These are phyloP conservation scores for Pythium volutum DNA, from an alignment of 352 stramenopile species.

Conservation along the genomic window DNA sequence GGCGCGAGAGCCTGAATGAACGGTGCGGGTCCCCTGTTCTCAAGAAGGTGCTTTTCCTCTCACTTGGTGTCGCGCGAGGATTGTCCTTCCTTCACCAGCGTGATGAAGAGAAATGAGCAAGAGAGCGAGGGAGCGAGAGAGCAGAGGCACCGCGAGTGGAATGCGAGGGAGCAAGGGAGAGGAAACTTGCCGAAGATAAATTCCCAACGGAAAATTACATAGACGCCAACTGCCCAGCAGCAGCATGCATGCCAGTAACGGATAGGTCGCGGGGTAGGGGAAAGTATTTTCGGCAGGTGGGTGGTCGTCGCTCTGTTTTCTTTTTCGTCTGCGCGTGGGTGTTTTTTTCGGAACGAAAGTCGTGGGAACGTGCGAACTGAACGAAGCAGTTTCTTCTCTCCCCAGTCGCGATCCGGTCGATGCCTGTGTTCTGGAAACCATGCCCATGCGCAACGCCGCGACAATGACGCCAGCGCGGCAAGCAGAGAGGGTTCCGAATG, in stretches of 20 bases:
- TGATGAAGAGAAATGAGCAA: slow-evolving; percentile 29
- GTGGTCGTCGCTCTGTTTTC: slow-evolving; percentile 8
- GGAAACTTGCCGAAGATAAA: slow-evolving; percentile 13
- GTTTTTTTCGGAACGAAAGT: not conserved
- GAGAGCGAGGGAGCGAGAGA: not conserved
- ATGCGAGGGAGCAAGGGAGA: not conserved
- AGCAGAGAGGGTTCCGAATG: not conserved
- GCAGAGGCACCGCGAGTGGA: not conserved
- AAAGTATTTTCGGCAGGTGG: not conserved
- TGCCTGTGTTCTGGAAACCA: slow-evolving; percentile 1
- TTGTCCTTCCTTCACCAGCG: slow-evolving; percentile 22
- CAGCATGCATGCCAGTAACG: slow-evolving; percentile 10
- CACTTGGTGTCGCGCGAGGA: not conserved
- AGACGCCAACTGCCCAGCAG: not conserved
- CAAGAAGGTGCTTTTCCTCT: not conserved
- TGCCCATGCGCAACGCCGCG: slow-evolving; percentile 8
- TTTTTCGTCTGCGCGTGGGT: not conserved
- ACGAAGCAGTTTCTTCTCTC: slow-evolving; percentile 12
- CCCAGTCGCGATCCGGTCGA: not conserved
- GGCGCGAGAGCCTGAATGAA: slow-evolving; percentile 6
- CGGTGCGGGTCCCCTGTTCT: not conserved
- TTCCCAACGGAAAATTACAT: slow-evolving; percentile 6
- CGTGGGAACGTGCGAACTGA: not conserved
- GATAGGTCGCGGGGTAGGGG: slow-evolving; percentile 4
- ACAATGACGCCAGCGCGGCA: slow-evolving; percentile 8